These are phyloP conservation scores for Hippophae rhamnoides DNA, from an alignment of 306 rosid species.

Conservation along the genomic window DNA sequence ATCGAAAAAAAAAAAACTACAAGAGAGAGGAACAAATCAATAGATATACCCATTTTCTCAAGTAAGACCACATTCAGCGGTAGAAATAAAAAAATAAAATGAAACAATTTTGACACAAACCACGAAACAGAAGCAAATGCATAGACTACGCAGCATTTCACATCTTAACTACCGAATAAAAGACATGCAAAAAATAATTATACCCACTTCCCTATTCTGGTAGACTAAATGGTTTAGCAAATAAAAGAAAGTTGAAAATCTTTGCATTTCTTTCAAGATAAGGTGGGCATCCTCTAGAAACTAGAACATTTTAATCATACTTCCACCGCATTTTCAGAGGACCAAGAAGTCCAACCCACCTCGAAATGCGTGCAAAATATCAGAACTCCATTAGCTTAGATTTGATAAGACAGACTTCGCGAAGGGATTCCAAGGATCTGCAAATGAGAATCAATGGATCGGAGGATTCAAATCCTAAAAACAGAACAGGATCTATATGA, in stretches of 20 bases:
- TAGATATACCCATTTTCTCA: background rate
- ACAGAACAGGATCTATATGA: conserved; percentile 37
- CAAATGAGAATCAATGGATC: conserved; percentile 28
- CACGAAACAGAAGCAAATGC: conserved; percentile 22
- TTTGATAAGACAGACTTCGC: conserved; percentile 7
- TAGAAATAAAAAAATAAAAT: conserved; percentile 2
- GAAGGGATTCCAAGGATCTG: conserved; percentile 38
- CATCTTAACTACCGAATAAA: conserved; percentile 26
- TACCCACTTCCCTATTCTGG: conserved; percentile 10
- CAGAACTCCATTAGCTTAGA: conserved; percentile 40
- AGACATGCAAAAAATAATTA: conserved; percentile 24
- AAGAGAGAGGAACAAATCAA: conserved; percentile 6
- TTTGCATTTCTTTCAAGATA: background rate
- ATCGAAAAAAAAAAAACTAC: background rate
- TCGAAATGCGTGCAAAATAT: conserved; percentile 19
- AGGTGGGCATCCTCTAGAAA: background rate
- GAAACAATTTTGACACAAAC: conserved; percentile 11
- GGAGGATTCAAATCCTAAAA: conserved; percentile 49
- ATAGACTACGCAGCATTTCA: conserved; percentile 1
- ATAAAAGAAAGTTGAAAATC: conserved; percentile 9
- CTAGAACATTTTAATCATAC: conserved; percentile 7
- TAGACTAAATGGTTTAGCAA: background rate
- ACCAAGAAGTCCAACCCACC: conserved; percentile 33
- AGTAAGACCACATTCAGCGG: conserved; percentile 6
- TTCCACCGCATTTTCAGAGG: conserved; percentile 11